phyloP scores from a whole-genome alignment of 345 rosid genomes.

The Cardamine chenopodiifolia region DNA sequence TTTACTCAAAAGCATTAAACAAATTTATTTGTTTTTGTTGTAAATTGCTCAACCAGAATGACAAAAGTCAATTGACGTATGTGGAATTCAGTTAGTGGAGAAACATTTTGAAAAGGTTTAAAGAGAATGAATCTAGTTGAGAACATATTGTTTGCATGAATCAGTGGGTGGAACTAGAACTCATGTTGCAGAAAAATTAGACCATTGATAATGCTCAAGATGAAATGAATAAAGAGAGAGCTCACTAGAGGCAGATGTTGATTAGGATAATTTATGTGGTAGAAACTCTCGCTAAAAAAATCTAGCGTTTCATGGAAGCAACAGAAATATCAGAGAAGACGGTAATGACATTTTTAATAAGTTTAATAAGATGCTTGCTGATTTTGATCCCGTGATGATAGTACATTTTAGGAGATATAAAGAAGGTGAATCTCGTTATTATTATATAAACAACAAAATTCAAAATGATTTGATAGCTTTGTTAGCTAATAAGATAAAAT shows the following conservation, averaged over 20 bases:
- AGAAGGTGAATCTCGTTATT: not conserved
- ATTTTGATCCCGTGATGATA: not conserved
- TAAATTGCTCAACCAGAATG: not conserved
- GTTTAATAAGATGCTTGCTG: not conserved
- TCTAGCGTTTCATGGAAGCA: no score
- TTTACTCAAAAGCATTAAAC: no score
- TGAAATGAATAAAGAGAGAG: not conserved
- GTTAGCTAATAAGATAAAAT: not conserved
- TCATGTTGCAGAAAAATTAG: not conserved
- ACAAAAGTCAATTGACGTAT: not conserved
- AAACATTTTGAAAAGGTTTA: not conserved
- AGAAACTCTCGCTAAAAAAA: no score
- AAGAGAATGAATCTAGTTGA: not conserved
- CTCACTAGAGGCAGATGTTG: not conserved
- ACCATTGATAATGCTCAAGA: conserved; percentile 1
- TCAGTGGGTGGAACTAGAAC: not conserved
- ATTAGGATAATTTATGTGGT: no score
- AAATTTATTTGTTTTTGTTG: no score
- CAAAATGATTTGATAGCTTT: not conserved
- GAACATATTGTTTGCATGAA: not conserved
- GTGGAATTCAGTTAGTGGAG: not conserved
- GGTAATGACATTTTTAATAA: not conserved
- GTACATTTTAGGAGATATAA: not conserved
- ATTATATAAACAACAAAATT: not conserved
- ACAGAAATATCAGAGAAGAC: no score